phyloP scores from a whole-genome alignment of 2,329 filamentous ascomycete species.

The Xylariaceae sp. region DNA sequence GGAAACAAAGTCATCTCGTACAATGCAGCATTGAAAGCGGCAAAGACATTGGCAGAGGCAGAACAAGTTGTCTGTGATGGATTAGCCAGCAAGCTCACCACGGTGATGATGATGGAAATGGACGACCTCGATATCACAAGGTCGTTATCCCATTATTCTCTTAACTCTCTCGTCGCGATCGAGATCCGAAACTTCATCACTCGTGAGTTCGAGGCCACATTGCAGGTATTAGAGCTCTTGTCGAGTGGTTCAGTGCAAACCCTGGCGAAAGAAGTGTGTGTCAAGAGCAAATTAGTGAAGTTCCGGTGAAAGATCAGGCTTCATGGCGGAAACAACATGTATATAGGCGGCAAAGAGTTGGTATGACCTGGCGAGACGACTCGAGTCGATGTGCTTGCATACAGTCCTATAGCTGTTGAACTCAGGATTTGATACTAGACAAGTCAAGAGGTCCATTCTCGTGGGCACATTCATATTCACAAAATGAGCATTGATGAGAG shows the following conservation, averaged over 20 bases:
- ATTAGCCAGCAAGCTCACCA: slow-evolving; percentile 43
- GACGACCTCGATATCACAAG: slow-evolving; percentile 45
- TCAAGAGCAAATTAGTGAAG: slow-evolving; percentile 41
- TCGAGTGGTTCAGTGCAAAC: slow-evolving; percentile 47
- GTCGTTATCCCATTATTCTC: slow-evolving; percentile 38
- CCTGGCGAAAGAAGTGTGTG: slow-evolving; percentile 43
- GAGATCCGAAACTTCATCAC: slow-evolving; percentile 48
- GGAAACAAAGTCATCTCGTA: slow-evolving; percentile 37
- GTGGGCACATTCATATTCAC: too few relatives aligned
- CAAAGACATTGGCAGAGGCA: slow-evolving; percentile 41
- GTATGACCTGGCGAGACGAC: not conserved
- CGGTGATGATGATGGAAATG: slow-evolving; percentile 44
- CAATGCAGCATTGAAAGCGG: slow-evolving; percentile 39
- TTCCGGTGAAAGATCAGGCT: slow-evolving; percentile 14
- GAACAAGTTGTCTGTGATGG: slow-evolving; percentile 41
- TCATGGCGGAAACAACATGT: not conserved
- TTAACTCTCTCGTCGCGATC: slow-evolving; percentile 47
- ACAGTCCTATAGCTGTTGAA: not conserved
- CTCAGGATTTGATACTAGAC: not conserved
- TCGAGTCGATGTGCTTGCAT: not conserved
- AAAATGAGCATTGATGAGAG: too few relatives aligned
- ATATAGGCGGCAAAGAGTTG: not conserved
- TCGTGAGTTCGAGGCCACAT: slow-evolving; percentile 44
- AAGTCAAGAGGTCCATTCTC: not conserved
- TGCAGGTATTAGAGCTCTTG: slow-evolving; percentile 52